These are phyloP conservation scores for Coniochaeta sp. DNA, from an alignment of 2,329 filamentous ascomycete genomes.

Conservation along the genomic window DNA sequence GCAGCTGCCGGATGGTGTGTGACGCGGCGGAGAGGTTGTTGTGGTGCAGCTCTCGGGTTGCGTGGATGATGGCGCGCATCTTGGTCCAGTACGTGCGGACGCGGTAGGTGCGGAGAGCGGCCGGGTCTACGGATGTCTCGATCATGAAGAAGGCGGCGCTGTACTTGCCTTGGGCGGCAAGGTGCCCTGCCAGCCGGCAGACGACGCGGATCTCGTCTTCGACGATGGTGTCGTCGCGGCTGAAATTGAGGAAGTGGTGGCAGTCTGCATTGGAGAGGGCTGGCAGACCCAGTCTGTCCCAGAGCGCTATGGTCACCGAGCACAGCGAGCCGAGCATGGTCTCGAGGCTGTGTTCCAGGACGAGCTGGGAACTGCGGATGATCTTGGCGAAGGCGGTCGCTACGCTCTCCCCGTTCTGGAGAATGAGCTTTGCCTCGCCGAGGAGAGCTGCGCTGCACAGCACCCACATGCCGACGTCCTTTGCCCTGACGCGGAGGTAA, in stretches of 20 bases:
- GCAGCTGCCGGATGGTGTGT: conserved; percentile 40
- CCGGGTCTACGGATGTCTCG: conserved; percentile 28
- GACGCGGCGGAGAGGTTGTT: conserved; percentile 44
- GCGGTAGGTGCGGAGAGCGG: conserved; percentile 62
- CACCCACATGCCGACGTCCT: conserved; percentile 78
- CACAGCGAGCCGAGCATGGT: conserved; percentile 68
- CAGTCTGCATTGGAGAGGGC: conserved; percentile 51
- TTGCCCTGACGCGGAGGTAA: conserved; percentile 80
- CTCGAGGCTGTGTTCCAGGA: conserved; percentile 67
- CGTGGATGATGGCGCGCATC: conserved; percentile 57
- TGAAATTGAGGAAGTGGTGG: conserved; percentile 67
- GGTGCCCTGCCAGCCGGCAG: conserved; percentile 61
- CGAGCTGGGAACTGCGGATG: conserved; percentile 74
- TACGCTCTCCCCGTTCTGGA: conserved; percentile 62
- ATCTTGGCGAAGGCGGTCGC: conserved; percentile 65
- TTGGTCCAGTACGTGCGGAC: conserved; percentile 66
- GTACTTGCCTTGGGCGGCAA: conserved; percentile 62
- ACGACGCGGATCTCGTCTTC: conserved; percentile 74
- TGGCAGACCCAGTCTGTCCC: conserved; percentile 63
- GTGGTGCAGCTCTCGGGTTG: conserved; percentile 54
- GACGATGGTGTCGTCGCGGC: conserved; percentile 51
- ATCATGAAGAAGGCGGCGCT: conserved; percentile 57
- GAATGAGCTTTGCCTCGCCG: conserved; percentile 73
- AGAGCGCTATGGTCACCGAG: conserved; percentile 64
- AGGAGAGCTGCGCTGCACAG: conserved; percentile 77